These are phyloP conservation scores for Xylaria sp. DNA, from an alignment of 2,329 filamentous ascomycete genomes.

Conservation along the genomic window DNA sequence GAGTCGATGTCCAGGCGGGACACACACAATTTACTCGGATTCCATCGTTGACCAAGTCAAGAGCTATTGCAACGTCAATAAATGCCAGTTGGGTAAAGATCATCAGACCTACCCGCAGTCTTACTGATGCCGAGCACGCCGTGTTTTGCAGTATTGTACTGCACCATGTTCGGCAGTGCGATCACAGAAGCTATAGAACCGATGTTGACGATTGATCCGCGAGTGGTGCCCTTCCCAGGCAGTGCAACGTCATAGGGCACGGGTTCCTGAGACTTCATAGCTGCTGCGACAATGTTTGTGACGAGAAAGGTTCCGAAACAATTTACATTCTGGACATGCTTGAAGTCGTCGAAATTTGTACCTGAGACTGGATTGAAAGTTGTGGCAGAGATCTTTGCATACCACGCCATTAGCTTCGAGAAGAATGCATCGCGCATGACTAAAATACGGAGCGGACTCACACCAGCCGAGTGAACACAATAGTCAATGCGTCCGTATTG, in stretches of 20 bases:
- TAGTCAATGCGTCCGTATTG: not conserved
- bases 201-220: not conserved
- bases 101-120: not conserved
- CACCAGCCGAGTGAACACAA: conserved; percentile 1
- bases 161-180: not conserved
- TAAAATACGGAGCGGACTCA: not conserved
- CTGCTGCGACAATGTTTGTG: not conserved
- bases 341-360: not conserved
- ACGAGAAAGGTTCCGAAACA: not conserved
- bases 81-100: not conserved
- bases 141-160: conserved; percentile 5
- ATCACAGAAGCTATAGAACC: not conserved
- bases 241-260: not conserved
- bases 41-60: not conserved
- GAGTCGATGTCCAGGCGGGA: not conserved
- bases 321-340: not conserved
- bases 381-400: not conserved
- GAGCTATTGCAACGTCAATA: not conserved
- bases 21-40: conserved; percentile 3
- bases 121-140: not conserved
- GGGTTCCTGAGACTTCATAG: not conserved
- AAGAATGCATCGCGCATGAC: not conserved
- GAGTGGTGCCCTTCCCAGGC: not conserved
- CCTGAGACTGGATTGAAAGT: not conserved
- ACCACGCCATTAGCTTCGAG: not conserved